Percentiles rank a stretch among this genome's conserved stretches.
phyloP scores from a whole-genome alignment of 345 rosid species.

The Populus deltoides region DNA sequence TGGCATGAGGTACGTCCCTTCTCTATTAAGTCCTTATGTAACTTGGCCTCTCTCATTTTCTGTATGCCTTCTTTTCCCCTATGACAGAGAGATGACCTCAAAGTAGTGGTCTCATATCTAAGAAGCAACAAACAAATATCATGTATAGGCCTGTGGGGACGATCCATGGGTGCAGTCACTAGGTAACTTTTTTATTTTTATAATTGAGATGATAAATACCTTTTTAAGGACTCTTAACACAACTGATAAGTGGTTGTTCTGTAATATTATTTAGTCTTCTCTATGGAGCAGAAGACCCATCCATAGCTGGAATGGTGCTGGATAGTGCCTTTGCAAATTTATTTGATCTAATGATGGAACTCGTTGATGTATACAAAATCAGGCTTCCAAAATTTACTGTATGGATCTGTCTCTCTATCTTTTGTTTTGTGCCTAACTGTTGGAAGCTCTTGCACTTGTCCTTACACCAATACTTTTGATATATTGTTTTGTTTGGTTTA shows the following conservation, averaged over 20 bases:
- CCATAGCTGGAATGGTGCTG: conserved; percentile 39
- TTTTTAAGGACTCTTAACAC: background rate
- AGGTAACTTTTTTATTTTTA: conserved; percentile 46
- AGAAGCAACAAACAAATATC: conserved; percentile 71
- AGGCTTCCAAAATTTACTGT: conserved; percentile 39
- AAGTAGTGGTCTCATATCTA: conserved; percentile 76
- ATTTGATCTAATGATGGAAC: conserved; percentile 39
- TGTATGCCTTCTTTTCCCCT: conserved; percentile 8
- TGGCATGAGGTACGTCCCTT: conserved; percentile 33
- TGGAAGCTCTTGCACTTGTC: background rate
- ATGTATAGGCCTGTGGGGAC: conserved; percentile 94
- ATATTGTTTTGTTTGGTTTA: background rate
- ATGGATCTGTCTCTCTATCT: background rate
- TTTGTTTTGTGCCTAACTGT: background rate
- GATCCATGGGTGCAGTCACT: conserved; percentile 99
- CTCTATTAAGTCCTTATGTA: background rate
- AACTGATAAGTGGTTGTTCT: background rate
- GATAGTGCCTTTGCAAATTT: conserved; percentile 40
- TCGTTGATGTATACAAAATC: conserved; percentile 37
- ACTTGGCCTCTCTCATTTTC: conserved; percentile 2
- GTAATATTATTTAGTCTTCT: conserved; percentile 26
- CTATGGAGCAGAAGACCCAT: conserved; percentile 39
- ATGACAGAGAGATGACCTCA: conserved; percentile 85
- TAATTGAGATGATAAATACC: background rate
- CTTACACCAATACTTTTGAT: background rate